Evolutionary conservation across 2,329 filamentous ascomycete genomes (phyloP).

Genomic region (Aspergillus novoparasiticus): DNA sequence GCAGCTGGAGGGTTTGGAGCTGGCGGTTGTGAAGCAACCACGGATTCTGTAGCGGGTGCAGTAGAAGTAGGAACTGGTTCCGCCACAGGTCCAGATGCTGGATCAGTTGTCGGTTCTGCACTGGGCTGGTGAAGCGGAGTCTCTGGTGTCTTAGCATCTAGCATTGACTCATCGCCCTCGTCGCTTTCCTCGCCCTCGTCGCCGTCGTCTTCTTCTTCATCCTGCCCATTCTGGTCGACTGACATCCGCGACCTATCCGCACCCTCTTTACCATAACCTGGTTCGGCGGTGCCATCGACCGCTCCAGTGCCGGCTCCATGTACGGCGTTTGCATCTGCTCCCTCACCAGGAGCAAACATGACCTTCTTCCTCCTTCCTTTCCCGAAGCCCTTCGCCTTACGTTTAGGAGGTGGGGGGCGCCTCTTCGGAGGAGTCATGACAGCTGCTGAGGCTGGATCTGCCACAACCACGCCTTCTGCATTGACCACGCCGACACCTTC

Average conservation of each 20-base stretch:
- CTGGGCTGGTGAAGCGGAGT: slow-evolving; percentile 34
- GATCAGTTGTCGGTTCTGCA: slow-evolving; percentile 9
- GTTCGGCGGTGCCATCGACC: slow-evolving; percentile 31
- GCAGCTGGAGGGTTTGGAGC: slow-evolving; percentile 2
- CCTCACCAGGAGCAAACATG: slow-evolving; percentile 54
- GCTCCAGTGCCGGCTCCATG: slow-evolving; percentile 44
- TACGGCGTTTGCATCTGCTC: slow-evolving; percentile 36
- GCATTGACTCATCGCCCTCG: slow-evolving; percentile 54
- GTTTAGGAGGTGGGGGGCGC: slow-evolving; percentile 74
- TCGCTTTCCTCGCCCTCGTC: slow-evolving; percentile 53
- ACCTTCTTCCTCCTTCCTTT: slow-evolving; percentile 77
- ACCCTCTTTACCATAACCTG: slow-evolving; percentile 43
- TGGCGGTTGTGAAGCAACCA: slow-evolving; percentile 4
- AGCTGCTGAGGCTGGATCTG: slow-evolving; percentile 48
- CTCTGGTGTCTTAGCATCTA: slow-evolving; percentile 49
- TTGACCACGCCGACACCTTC: slow-evolving; percentile 64
- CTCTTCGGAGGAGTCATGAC: slow-evolving; percentile 56
- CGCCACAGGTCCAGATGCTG: slow-evolving; percentile 1
- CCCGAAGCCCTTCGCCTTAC: slow-evolving; percentile 78
- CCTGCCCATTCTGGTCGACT: slow-evolving; percentile 48
- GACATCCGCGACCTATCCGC: slow-evolving; percentile 47
- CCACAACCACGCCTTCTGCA: slow-evolving; percentile 61
- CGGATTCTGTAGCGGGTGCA: slow-evolving; percentile 8
- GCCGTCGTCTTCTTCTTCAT: slow-evolving; percentile 51
- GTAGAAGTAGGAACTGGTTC: slow-evolving; percentile 12